Base-by-base conservation (phyloP, 768 basidiomycete genomes). In the Clitopilus passeckerianus region DNA sequence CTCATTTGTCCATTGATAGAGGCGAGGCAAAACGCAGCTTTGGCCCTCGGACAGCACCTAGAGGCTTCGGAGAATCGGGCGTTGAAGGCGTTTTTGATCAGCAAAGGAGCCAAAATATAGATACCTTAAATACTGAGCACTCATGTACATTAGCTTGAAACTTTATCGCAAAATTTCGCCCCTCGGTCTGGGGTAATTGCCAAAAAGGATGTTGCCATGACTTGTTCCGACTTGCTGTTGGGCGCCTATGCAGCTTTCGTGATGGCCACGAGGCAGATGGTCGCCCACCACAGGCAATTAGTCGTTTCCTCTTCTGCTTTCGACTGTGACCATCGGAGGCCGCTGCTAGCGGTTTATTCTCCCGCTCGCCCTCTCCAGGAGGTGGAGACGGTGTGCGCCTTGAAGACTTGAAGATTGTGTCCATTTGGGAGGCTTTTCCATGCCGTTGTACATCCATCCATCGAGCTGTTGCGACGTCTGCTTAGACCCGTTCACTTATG, bases 391-490 rank as follows among this genome's bases (percentile, higher is more conserved):
- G 46, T n/a, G 20, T 22, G 22, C 46, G 46, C 12, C 15, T 18
- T 41, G 37, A 41, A 41, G 37, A 50, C 46, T 9, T 20, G 18
- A 50, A 12, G 37, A 50, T 50, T 50, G 46, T 20, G 46, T 12
- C 10, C 3, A 41, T 14, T 18, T 15, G 12, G n/a, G 15, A 41
- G 5, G 37, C n/a, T 41, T 41, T 41, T 50, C 46, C 46, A 67
- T 67, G 66, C 64, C 64, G 76, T 77, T 91, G 67, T 78, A 87
- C 63, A 76, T 89, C 23, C 87, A 90, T 71, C 79, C 87, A 5
- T 79, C 85, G 34, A 90, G 87, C 65, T 80, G 78, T 61, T 91
- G 90, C 75, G 90, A 91, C 70, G 84, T 91, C 64, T 91, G 90
- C 70, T 75, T 89, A 60, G 86, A 88, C 58, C 72, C 75, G 24